Conservation (phyloP, 2,329 filamentous ascomycete species). For the Penicillium paneum region DNA sequence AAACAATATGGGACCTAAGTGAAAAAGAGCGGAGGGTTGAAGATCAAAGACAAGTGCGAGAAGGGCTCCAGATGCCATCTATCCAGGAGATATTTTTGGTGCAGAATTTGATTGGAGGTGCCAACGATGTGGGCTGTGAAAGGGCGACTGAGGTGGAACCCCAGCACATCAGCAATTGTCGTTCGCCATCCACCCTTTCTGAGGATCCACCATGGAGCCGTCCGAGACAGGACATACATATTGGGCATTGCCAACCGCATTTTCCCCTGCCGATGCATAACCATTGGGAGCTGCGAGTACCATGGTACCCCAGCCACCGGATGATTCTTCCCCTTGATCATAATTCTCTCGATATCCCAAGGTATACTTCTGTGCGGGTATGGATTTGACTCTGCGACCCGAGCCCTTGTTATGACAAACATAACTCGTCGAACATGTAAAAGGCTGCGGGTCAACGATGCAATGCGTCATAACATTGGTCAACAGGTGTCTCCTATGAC, state of each 20-base stretch:
- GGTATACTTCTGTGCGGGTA: background rate
- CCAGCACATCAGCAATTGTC: slow-evolving; percentile 13
- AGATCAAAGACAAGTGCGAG: background rate
- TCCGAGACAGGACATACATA: background rate
- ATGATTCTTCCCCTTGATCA: background rate
- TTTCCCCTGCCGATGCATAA: slow-evolving; percentile 4
- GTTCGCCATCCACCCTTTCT: slow-evolving; percentile 17
- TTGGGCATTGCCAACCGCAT: background rate
- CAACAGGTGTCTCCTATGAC: slow-evolving; percentile 4
- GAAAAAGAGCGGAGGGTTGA: background rate
- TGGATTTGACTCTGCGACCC: slow-evolving; percentile 8
- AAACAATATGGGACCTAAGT: background rate
- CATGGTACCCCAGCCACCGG: background rate
- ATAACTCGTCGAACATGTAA: slow-evolving; percentile 19
- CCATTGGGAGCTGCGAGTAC: background rate
- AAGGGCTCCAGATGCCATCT: slow-evolving; percentile 1
- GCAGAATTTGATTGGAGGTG: slow-evolving; percentile 22
- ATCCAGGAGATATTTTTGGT: slow-evolving; percentile 26
- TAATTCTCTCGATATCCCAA: background rate
- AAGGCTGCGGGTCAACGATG: slow-evolving; percentile 17
- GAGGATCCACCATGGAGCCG: slow-evolving; percentile 13
- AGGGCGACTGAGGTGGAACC: slow-evolving; percentile 12
- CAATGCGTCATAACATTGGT: slow-evolving; percentile 17
- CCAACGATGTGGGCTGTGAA: slow-evolving; percentile 11
- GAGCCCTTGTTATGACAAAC: slow-evolving; percentile 7